A percentile compares a stretch with the other conserved stretches of the same genome.
These are phyloP conservation scores for Cryptococcus sp. DNA, from an alignment of 1,284 basidiomycete species.

Conservation along the genomic window DNA sequence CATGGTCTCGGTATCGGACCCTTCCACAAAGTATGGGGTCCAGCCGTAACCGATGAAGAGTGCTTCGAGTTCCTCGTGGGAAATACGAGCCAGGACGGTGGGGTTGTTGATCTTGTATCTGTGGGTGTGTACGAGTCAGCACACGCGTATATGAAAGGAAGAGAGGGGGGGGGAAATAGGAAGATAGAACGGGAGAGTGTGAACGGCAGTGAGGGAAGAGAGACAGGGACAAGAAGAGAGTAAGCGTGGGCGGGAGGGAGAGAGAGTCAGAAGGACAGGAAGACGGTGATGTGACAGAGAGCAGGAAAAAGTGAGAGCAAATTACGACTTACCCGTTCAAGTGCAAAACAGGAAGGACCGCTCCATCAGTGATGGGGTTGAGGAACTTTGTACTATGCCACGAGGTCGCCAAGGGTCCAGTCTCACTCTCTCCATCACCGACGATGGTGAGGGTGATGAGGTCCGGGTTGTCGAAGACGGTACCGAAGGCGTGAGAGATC, in stretches of 20 bases:
- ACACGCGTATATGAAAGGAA: slow-evolving; percentile 15
- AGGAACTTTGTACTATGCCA: slow-evolving; percentile 73
- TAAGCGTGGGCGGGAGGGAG: background rate
- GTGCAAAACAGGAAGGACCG: slow-evolving; percentile 80
- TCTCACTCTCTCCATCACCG: slow-evolving; percentile 83
- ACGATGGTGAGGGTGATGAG: slow-evolving; percentile 74
- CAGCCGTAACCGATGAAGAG: slow-evolving; percentile 44
- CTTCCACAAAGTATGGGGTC: slow-evolving; percentile 45
- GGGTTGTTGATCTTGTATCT: slow-evolving; percentile 49
- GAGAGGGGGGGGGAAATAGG: background rate
- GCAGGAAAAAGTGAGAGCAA: no score
- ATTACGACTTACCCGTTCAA: slow-evolving; percentile 58
- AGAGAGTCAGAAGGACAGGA: background rate
- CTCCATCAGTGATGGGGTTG: slow-evolving; percentile 79
- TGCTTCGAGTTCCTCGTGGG: slow-evolving; percentile 38
- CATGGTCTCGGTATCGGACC: slow-evolving; percentile 40
- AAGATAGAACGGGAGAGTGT: no score
- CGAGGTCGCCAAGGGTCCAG: slow-evolving; percentile 73
- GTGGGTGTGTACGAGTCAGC: slow-evolving; percentile 12
- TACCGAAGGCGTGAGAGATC: slow-evolving; percentile 73
- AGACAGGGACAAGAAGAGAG: background rate
- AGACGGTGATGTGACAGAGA: slow-evolving; percentile 4
- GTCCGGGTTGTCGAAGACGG: slow-evolving; percentile 79
- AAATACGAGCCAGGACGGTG: slow-evolving; percentile 41
- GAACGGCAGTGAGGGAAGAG: background rate